Evolutionary conservation across 768 basidiomycete species (phyloP).

Genomic region (Brasilioporus rufonigricans): DNA sequence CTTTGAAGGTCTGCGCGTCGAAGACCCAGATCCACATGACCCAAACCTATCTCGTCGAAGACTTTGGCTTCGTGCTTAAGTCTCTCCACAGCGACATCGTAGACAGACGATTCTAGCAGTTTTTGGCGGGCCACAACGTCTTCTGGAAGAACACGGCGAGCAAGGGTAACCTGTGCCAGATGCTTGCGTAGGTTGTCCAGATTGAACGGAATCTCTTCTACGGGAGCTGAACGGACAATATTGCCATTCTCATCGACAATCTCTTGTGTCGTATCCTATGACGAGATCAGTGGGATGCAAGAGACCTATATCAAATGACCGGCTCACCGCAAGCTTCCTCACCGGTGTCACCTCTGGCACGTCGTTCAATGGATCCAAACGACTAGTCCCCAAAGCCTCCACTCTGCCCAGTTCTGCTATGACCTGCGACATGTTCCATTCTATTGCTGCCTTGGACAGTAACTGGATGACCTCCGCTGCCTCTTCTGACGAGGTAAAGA

Average conservation of each 20-base stretch:
- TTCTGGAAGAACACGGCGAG: conserved; percentile 60
- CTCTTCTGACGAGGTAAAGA: conserved; percentile 52
- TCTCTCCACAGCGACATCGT: conserved; percentile 76
- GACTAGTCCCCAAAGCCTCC: conserved; percentile 41
- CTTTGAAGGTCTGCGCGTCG: conserved; percentile 52
- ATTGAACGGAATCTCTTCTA: conserved; percentile 66
- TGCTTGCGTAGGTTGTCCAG: conserved; percentile 68
- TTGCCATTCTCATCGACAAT: conserved; percentile 18
- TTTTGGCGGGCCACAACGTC: conserved; percentile 76
- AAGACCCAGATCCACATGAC: conserved; percentile 41
- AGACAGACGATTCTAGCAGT: conserved; percentile 80
- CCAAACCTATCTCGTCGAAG: conserved; percentile 58
- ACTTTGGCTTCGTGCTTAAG: conserved; percentile 60
- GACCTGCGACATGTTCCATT: conserved; percentile 47
- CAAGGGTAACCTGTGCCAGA: conserved; percentile 59
- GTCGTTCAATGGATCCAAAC: conserved; percentile 42
- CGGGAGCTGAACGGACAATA: conserved; percentile 18
- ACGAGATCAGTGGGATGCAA: neutral
- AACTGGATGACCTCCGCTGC: conserved; percentile 52
- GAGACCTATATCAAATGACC: neutral
- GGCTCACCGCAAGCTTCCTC: conserved; percentile 40
- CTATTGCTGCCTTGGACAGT: conserved; percentile 60
- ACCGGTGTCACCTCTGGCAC: conserved; percentile 69
- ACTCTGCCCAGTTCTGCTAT: conserved; percentile 57
- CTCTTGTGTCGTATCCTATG: conserved; percentile 19